These are phyloP conservation scores for Centaurea solstitialis DNA, from an alignment of 129 eudicot genomes.

Conservation along the genomic window DNA sequence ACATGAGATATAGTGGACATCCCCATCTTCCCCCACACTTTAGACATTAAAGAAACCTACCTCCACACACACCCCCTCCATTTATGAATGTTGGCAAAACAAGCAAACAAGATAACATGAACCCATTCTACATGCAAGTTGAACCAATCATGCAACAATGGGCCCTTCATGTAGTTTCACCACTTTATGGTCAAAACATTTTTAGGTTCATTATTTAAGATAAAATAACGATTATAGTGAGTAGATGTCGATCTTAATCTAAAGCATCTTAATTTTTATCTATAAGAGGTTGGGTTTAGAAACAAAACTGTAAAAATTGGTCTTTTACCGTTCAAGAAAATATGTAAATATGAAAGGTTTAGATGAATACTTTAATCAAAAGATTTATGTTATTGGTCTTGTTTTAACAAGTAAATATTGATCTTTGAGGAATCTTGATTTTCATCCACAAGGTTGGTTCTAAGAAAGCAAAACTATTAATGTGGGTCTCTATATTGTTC, in stretches of 20 bases:
- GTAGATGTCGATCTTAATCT: background rate
- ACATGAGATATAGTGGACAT: slow-evolving; percentile 33
- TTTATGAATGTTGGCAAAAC: slow-evolving; percentile 32
- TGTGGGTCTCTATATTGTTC: background rate
- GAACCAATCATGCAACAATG: slow-evolving; percentile 28
- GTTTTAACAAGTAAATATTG: background rate
- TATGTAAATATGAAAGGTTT: background rate
- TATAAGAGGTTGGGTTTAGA: background rate
- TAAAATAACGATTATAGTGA: background rate
- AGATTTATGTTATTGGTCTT: background rate
- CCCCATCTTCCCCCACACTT: slow-evolving; percentile 22
- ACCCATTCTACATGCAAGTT: slow-evolving; percentile 34
- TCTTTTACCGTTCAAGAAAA: background rate
- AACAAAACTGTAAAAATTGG: background rate
- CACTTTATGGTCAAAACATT: slow-evolving; percentile 20
- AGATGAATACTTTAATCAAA: background rate
- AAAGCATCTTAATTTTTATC: background rate
- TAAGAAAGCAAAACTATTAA: background rate
- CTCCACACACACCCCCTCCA: slow-evolving; percentile 32
- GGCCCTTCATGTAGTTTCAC: slow-evolving; percentile 17
- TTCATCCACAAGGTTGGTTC: background rate
- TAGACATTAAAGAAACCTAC: background rate
- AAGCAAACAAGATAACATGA: slow-evolving; percentile 35
- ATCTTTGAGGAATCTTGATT: background rate
- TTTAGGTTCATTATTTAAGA: background rate